These are phyloP conservation scores for Scheffersomyces quercinus DNA, from an alignment of 1,139 yeast genomes.

Conservation along the genomic window DNA sequence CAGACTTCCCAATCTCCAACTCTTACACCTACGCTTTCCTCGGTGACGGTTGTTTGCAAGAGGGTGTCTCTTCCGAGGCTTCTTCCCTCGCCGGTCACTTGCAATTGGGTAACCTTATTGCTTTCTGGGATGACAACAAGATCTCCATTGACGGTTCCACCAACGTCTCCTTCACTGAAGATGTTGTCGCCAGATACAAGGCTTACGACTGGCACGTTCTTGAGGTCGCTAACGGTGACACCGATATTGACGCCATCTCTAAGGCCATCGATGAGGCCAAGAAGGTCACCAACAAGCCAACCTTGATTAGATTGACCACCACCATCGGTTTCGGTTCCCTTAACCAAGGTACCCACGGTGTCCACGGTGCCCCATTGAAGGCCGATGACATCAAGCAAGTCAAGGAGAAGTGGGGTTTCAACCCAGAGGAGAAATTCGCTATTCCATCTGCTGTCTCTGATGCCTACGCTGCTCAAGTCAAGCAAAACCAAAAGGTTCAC, in stretches of 20 bases:
- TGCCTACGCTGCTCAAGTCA: constrained; percentile 59
- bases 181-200: constrained; percentile 81
- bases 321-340: constrained; percentile 95
- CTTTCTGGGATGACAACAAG: constrained; percentile 96
- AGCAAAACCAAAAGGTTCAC: constrained; percentile 61
- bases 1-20: constrained; percentile 70
- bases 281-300: constrained; percentile 73
- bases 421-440: constrained; percentile 77
- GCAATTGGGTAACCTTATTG: constrained; percentile 90
- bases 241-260: constrained; percentile 70
- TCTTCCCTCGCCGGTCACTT: constrained; percentile 95
- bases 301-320: constrained; percentile 85
- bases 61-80: constrained; percentile 96
- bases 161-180: constrained; percentile 90
- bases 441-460: constrained; percentile 86
- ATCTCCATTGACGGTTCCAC: constrained; percentile 97
- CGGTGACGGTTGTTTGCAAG: constrained; percentile 99
- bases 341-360: constrained; percentile 83
- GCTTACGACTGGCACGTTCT: constrained; percentile 95
- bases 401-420: constrained; percentile 83
- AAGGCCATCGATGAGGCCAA: constrained; percentile 76
- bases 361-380: constrained; percentile 97
- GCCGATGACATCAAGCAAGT: constrained; percentile 89
- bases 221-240: constrained; percentile 79
- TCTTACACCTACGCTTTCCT: constrained; percentile 76